Conservation (phyloP, 1,284 basidiomycete species). For the Trichosporon asahii region DNA sequence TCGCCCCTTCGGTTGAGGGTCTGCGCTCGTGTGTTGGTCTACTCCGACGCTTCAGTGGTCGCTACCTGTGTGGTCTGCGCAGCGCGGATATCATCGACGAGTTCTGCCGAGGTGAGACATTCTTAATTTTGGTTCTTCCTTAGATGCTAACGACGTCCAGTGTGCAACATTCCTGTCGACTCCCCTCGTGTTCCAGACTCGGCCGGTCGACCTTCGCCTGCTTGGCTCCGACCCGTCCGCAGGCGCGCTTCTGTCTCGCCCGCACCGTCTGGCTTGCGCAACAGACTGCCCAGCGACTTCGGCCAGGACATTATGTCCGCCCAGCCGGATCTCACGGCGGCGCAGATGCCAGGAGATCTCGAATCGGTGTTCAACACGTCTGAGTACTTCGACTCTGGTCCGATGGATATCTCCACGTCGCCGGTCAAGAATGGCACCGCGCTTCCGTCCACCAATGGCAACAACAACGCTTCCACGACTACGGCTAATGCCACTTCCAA, state of each 20-base stretch:
- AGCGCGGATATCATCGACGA: conserved; percentile 88
- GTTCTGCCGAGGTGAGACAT: conserved; percentile 74
- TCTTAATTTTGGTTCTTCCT: neutral
- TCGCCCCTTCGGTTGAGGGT: conserved; percentile 74
- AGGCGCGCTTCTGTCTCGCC: conserved; percentile 55
- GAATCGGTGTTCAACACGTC: conserved; percentile 48
- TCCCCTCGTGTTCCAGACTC: conserved; percentile 55
- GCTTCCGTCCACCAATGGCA: neutral
- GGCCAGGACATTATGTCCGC: conserved; percentile 33
- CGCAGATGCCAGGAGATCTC: conserved; percentile 32
- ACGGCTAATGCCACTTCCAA: neutral
- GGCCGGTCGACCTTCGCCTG: conserved; percentile 61
- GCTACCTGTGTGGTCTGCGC: conserved; percentile 70
- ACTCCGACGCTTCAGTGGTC: conserved; percentile 56
- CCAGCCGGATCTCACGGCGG: conserved; percentile 24
- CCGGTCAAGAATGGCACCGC: conserved; percentile 11
- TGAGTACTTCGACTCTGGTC: conserved; percentile 44
- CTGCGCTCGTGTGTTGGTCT: conserved; percentile 78
- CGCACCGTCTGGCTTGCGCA: conserved; percentile 47
- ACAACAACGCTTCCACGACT: neutral
- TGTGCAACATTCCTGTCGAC: conserved; percentile 81
- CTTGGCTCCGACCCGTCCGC: conserved; percentile 80
- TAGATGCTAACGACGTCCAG: conserved; percentile 52
- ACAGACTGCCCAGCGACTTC: conserved; percentile 45
- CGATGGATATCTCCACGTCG: conserved; percentile 25